phyloP scores from a whole-genome alignment of 2,329 filamentous ascomycete species.

The Penicillium italicum region DNA sequence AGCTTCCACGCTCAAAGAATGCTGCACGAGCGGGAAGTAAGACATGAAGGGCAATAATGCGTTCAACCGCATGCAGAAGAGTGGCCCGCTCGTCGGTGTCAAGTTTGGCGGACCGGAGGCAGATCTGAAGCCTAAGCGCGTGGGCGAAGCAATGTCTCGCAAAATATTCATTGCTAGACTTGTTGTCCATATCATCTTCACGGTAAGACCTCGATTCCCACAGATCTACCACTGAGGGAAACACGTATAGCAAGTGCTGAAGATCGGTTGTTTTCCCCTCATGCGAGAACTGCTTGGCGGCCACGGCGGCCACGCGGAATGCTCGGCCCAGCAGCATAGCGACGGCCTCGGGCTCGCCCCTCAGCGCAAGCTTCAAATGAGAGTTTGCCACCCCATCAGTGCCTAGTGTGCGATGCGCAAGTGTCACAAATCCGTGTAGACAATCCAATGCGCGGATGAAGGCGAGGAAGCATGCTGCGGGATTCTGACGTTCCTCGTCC shows the following conservation, averaged over 20 bases:
- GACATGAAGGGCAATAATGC: slow-evolving; percentile 41
- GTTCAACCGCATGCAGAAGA: slow-evolving; percentile 35
- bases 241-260: slow-evolving; percentile 34
- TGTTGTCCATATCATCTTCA: slow-evolving; percentile 32
- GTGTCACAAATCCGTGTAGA: slow-evolving; percentile 31
- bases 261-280: slow-evolving; percentile 32
- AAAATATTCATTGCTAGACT: slow-evolving; percentile 36
- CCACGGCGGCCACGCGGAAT: slow-evolving; percentile 33
- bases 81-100: slow-evolving; percentile 33
- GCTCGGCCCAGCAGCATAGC: slow-evolving; percentile 37
- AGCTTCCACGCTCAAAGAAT: slow-evolving; percentile 36
- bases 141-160: slow-evolving; percentile 35
- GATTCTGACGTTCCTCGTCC: slow-evolving; percentile 31
- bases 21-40: slow-evolving; percentile 38
- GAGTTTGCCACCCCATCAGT: slow-evolving; percentile 33
- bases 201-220: slow-evolving; percentile 39
- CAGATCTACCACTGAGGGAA: slow-evolving; percentile 34
- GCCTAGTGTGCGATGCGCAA: slow-evolving; percentile 26
- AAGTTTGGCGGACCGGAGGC: slow-evolving; percentile 25
- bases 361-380: slow-evolving; percentile 41
- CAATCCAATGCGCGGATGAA: slow-evolving; percentile 36
- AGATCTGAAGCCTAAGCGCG: slow-evolving; percentile 33
- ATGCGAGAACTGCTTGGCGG: slow-evolving; percentile 29
- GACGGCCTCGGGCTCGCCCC: slow-evolving; percentile 33
- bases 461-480: slow-evolving; percentile 32